phyloP scores from a whole-genome alignment of 2,329 filamentous ascomycete species.

The Penicillium rolfsii region DNA sequence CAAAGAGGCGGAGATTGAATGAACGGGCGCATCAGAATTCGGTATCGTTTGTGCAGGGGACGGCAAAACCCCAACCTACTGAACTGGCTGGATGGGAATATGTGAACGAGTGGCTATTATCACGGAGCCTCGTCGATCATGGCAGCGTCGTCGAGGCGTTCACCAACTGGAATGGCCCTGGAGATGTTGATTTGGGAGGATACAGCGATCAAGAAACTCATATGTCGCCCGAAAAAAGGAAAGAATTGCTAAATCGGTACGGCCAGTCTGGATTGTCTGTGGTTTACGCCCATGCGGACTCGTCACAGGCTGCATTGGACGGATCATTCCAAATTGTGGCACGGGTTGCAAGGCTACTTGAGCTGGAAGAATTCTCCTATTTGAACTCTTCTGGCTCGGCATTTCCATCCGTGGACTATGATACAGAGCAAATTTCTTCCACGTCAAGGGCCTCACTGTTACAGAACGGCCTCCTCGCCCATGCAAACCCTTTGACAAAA shows the following conservation, averaged over 20 bases:
- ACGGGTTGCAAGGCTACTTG: constrained; percentile 55
- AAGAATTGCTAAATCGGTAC: constrained; percentile 54
- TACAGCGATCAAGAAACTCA: constrained; percentile 50
- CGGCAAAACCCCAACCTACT: constrained; percentile 23
- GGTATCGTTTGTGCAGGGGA: constrained; percentile 32
- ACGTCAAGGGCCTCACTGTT: constrained; percentile 47
- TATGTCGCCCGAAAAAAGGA: constrained; percentile 48
- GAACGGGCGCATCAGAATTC: constrained; percentile 33
- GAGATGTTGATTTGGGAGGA: constrained; percentile 62
- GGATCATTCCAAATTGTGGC: constrained; percentile 54
- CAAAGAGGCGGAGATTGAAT: constrained; percentile 58
- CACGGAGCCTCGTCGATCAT: constrained; percentile 56
- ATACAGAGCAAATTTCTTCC: constrained; percentile 37
- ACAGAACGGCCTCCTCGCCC: constrained; percentile 45
- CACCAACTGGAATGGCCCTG: constrained; percentile 62
- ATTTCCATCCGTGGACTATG: constrained; percentile 37
- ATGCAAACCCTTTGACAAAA: constrained; percentile 47
- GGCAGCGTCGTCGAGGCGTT: constrained; percentile 55
- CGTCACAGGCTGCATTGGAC: constrained; percentile 50
- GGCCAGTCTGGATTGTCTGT: constrained; percentile 63
- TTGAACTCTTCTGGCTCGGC: constrained; percentile 25
- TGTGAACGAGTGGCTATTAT: constrained; percentile 63
- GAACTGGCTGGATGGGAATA: constrained; percentile 57
- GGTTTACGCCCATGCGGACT: constrained; percentile 58
- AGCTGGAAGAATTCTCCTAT: constrained; percentile 52